Evolutionary conservation across 352 stramenopile species (phyloP).

Genomic region (Phytopythium montanum): DNA sequence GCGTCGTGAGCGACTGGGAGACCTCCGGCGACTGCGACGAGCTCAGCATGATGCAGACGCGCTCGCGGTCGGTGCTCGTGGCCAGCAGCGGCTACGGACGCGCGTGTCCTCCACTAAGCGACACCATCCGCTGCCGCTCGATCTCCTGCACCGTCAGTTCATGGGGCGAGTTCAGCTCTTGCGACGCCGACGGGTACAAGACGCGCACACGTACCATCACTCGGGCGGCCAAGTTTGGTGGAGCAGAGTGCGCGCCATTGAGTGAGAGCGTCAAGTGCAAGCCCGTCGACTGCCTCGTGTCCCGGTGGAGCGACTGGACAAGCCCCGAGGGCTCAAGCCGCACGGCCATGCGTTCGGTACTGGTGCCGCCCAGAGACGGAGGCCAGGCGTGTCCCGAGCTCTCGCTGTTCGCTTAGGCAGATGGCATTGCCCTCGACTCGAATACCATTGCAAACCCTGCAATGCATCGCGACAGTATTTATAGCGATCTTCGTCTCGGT

Average conservation of each 20-base stretch:
- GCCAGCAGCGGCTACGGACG: constrained; percentile 14
- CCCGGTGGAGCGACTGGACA: constrained; percentile 27
- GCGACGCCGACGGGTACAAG: constrained; percentile 24
- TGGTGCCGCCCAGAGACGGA: constrained; percentile 28
- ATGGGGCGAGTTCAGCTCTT: constrained; percentile 23
- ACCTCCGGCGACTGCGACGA: constrained; percentile 19
- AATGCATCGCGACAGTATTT: neutral
- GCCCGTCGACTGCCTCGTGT: constrained; percentile 28
- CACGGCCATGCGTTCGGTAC: constrained; percentile 29
- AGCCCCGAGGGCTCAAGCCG: constrained; percentile 15
- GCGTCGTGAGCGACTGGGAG: constrained; percentile 22
- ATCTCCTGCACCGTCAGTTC: constrained; percentile 21
- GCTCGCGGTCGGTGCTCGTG: constrained; percentile 18
- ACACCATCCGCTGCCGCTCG: constrained; percentile 17
- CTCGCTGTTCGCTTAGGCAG: constrained; percentile 9
- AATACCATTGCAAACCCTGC: neutral
- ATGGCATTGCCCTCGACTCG: too few species aligned
- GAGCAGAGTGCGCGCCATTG: constrained; percentile 15
- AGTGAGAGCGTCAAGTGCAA: constrained; percentile 22
- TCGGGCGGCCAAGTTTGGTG: constrained; percentile 17
- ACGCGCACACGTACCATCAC: constrained; percentile 18
- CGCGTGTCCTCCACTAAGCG: constrained; percentile 19
- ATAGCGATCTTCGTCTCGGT: neutral
- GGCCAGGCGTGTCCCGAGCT: constrained; percentile 37
- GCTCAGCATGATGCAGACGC: constrained; percentile 20